These are phyloP conservation scores for Echium plantagineum DNA, from an alignment of 257 asterid genomes.

Conservation along the genomic window DNA sequence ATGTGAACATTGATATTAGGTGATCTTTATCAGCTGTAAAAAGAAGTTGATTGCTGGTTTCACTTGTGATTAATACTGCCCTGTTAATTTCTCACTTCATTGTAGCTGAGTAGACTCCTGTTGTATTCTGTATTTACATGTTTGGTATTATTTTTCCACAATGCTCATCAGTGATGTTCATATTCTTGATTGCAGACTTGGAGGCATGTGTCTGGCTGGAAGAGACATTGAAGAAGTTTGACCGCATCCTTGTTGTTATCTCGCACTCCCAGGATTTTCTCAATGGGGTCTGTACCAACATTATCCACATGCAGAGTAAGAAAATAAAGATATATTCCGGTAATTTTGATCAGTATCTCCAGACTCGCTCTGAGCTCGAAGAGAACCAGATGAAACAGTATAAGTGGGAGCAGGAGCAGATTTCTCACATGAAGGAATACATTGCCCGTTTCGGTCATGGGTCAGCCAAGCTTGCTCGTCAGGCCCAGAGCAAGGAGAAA, in stretches of 20 bases:
- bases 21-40: too few species aligned
- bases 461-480: conserved; percentile 97
- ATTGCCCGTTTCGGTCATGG: conserved; percentile 99
- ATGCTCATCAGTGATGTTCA: background rate
- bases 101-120: background rate
- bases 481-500: conserved; percentile 97
- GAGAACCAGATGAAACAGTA: conserved; percentile 98
- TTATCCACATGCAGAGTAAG: conserved; percentile 92
- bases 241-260: conserved; percentile 83
- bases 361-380: conserved; percentile 88
- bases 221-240: conserved; percentile 75
- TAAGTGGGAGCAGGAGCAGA: conserved; percentile 99
- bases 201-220: conserved; percentile 99
- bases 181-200: conserved; percentile 38
- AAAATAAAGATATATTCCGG: conserved; percentile 73
- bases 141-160: background rate
- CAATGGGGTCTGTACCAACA: conserved; percentile 94
- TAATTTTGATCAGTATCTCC: conserved; percentile 82
- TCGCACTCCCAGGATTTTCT: conserved; percentile 97
- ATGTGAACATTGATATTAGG: background rate
- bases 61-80: background rate
- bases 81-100: background rate
- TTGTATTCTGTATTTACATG: background rate
- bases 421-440: conserved; percentile 89
- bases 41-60: background rate